Evolutionary conservation across 176 grass and related monocot genomes (phyloP), one percentile per base, ranked within the genome.

Genomic region (Triticum turgidum): DNA sequence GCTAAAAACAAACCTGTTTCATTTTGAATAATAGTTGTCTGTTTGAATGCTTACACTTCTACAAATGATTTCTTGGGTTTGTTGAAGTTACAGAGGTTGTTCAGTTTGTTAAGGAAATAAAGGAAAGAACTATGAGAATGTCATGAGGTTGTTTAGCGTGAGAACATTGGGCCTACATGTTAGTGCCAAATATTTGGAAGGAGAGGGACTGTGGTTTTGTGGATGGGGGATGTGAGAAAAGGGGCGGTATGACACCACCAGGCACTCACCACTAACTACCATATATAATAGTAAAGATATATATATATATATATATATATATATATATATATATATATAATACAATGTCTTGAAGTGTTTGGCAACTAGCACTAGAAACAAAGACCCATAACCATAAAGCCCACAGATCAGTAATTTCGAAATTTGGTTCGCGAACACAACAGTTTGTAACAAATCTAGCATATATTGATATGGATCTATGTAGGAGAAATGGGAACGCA

Each of bases 401-500:
- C n/a, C 13, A 25, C 12, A 80, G 12, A 41, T 73, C 51, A 83
- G 56, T 51, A 88, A 34, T 70, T 62, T 83, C 12, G 27, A 79
- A 27, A 21, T 9, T 38, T 72, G 7, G 64, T 78, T 63, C 7
- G 3, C 11, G 30, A 24, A 17, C 11, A 25, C n/a, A 76, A 44
- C 13, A 65, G 27, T 21, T 76, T 8, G n/a, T 22, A 44, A 32
- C 61, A 42, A 76, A 24, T 41, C 42, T 76, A 33, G 11, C 30
- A 84, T 64, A 49, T 49, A 14, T 65, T 84, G 70, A 45, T 61
- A 21, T 65, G 29, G 34, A 30, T 74, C 24, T 52, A n/a, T 77
- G 58, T 32, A 37, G 75, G 29, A 84, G 56, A 82, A 82, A 78
- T 78, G 33, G 35, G 68, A 83, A 70, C 35, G 80, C 63, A 59